Conservation (phyloP, 1,284 basidiomycete species). For the Ceratobasidium sp. region DNA sequence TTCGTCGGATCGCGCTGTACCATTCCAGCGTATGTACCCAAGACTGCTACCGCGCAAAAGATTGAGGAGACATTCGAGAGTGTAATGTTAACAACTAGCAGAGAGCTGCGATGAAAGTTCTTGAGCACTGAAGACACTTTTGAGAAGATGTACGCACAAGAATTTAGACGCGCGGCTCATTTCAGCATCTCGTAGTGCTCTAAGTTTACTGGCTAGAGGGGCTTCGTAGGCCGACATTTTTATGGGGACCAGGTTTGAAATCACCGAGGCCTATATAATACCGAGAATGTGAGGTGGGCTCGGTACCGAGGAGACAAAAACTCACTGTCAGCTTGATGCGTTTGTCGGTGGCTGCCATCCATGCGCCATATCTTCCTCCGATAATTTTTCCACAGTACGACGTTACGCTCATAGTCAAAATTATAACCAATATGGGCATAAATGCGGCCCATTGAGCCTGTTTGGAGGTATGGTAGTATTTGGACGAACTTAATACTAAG, state of each 20-base stretch:
- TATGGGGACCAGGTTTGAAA: conserved; percentile 13
- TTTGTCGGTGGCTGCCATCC: conserved; percentile 15
- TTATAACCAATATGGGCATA: conserved; percentile 2
- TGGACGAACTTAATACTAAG: neutral
- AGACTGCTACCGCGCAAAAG: conserved; percentile 16
- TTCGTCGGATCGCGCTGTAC: conserved; percentile 10
- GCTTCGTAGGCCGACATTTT: conserved; percentile 29
- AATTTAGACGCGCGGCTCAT: neutral
- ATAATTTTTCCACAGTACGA: conserved; percentile 18
- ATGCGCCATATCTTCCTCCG: neutral
- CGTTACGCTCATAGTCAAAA: conserved; percentile 5
- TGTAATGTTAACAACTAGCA: conserved; percentile 1
- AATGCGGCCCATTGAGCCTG: conserved; percentile 22
- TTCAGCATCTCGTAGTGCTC: conserved; percentile 13
- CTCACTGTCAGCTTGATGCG: conserved; percentile 25
- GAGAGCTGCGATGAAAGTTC: neutral
- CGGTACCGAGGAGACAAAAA: neutral
- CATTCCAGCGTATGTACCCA: conserved; percentile 23
- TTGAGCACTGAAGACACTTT: neutral
- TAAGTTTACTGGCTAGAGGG: conserved; percentile 3
- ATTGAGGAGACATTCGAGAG: neutral
- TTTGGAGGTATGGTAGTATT: neutral
- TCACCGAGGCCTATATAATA: neutral
- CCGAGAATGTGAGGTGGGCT: too few relatives aligned
- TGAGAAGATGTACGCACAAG: neutral